Evolutionary conservation across 352 stramenopile species (phyloP), one percentile per base, ranked within the genome.

Genomic region (Globisporangium iwayamae): DNA sequence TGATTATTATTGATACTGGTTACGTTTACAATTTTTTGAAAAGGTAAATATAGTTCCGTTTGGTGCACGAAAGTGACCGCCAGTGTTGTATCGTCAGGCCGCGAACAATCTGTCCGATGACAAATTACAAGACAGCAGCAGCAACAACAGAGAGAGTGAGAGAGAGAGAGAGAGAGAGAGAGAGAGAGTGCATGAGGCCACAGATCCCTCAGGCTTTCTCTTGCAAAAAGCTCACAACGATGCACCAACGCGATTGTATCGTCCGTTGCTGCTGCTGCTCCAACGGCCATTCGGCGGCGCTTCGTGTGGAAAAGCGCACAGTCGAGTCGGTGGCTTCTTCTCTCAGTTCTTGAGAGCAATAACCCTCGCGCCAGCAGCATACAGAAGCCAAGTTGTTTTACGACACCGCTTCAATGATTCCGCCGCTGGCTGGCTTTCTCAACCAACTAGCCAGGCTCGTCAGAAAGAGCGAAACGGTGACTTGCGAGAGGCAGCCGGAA

Each of bases 381-480:
- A 43, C 53, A 47, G 34, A 38, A 7, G 16, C 5, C 34, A 58
- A 58, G 18, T 30, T 22, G 10, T 30, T 32, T 32, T 20, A 34
- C 32, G 46, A 58, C 46, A n/a, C 32, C 52, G 46, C 52, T 58
- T 58, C 52, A 46, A 58, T 32, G 25, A 58, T 20, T 25, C 22
- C 22, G 22, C 22, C 22, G 22, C 22, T 25, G 22, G 22, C 22
- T 25, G 22, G 22, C 22, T 25, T 25, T 25, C 22, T 13, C 1
- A 45, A 20, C 41, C 13, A 3, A 46, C 41, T 46, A 16, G 41
- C 41, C 20, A 10, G 34, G 41, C 14, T 46, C 41, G 14, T 20
- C 41, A 46, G 13, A 46, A 45, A 45, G 13, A 18, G 16, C n/a
- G 22, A 25, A 25, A 25, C 22, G 22, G 22, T 25, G 22, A 25